Base-by-base conservation (phyloP, 352 stramenopile genomes). In the Phytophthora brassicae region DNA sequence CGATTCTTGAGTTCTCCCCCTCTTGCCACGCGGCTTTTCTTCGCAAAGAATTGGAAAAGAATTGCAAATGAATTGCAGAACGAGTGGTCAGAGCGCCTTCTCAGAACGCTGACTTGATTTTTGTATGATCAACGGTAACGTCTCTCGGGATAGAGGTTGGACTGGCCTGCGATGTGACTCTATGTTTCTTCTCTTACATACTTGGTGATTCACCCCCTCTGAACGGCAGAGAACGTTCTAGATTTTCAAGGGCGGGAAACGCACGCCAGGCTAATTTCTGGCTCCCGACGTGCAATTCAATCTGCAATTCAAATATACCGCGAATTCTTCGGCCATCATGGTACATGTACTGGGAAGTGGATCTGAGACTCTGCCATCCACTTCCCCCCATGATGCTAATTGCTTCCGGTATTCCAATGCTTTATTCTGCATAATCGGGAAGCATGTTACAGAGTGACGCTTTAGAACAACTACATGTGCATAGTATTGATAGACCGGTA, bases 31-130 rank as follows among this genome's bases (percentile, higher is more conserved):
- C 57, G 56, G 48, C 65, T 55, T 74, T 72, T 72, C 64, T 70
- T 66, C 62, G 60, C 44, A 50, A 73, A 71, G 58, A 72, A 77
- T 76, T 79, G 58, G 54, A 43, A 76, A 76, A 64, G 59, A 78
- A 81, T 77, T 69, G 64, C 8, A 50, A 66, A 73, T 60, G 54
- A 76, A 77, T 75, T 75, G 64, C 33, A 60, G 63, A 76, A 81
- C 47, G 70, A 71, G 39, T 81, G 73, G 73, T 35, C 48, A 69
- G 49, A 56, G 35, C 31, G 52, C 36, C 38, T 47, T 57, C 53
- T 28, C 38, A 44, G 1, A 0, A 0, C 6, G 0, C 28, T 23
- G 12, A 60, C 61, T 70, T 62, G 45, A 0, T 16, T 16, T 64
- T 72, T 77, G 66, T 78, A 75, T 68, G 14, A 0, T 17, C 19